phyloP scores from a whole-genome alignment of 495 filamentous ascomycete genomes.

The Chaetomidium leptoderma region DNA sequence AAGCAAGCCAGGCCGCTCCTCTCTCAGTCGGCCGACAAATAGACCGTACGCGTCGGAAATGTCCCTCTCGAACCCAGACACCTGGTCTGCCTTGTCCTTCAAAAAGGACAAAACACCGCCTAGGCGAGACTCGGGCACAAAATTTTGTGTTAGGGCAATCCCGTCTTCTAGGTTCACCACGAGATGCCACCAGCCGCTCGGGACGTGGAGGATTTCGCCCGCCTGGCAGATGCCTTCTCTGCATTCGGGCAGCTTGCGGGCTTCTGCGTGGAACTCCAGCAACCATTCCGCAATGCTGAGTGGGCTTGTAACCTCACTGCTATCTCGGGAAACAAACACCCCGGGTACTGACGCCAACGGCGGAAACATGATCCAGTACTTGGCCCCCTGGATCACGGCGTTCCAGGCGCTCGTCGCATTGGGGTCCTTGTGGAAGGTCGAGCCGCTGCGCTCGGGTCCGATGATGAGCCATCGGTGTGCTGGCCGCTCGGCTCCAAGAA shows the following conservation, averaged over 20 bases:
- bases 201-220: conserved; percentile 91
- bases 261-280: conserved; percentile 83
- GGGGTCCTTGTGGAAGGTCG: conserved; percentile 88
- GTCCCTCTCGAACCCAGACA: conserved; percentile 77
- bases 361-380: conserved; percentile 96
- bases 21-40: conserved; percentile 67
- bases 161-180: conserved; percentile 82
- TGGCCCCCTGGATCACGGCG: conserved; percentile 82
- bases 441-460: conserved; percentile 83
- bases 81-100: conserved; percentile 72
- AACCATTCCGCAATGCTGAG: conserved; percentile 97
- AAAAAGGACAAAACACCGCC: conserved; percentile 75
- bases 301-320: conserved; percentile 90
- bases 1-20: conserved; percentile 61
- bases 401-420: conserved; percentile 84
- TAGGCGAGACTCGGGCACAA: conserved; percentile 76
- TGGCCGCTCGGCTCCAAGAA: conserved; percentile 74
- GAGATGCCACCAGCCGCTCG: conserved; percentile 92
- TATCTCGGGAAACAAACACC: conserved; percentile 85
- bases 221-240: conserved; percentile 80
- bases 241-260: conserved; percentile 71
- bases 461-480: conserved; percentile 93
- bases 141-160: conserved; percentile 94
- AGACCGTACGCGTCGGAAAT: conserved; percentile 68
- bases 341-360: conserved; percentile 64